Base-by-base conservation (phyloP, 768 basidiomycete genomes). In the Gloeopeniophorella convolvens region DNA sequence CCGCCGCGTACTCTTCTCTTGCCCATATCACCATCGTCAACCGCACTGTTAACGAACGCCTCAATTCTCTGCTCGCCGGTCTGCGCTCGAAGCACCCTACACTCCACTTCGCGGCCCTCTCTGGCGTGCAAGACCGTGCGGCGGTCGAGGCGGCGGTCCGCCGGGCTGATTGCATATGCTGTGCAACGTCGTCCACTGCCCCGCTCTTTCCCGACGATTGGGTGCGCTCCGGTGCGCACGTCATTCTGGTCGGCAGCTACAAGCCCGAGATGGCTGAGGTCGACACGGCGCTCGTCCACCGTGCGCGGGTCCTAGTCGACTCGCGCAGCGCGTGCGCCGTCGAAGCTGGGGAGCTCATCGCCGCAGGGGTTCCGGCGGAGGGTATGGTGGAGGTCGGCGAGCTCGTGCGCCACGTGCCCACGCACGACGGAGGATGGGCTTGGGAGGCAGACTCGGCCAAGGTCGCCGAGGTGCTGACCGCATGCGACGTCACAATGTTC, bases 281-380 rank as follows among this genome's bases (percentile, higher is more conserved):
- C 6, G 81, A 86, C 23, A 63, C 59, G 0, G 68, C 66, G 0
- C 71, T 92, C 12, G 65, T 93, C 10, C 60, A 65, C 23, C 70
- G 86, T 2, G 80, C 83, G 0, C 69, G 68, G 18, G 66, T 92
- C 15, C 68, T 89, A 0, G 89, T 93, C 0, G 91, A 95, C 64
- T 89, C 86, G 0, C 65, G 71, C 37, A 69, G 73, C 2, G 89
- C 85, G 2, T 91, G 88, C 59, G 54, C 70, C n/a, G 62, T 67
- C 0, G 92, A 94, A 63, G 88, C 90, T 0, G 91, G 92, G 0
- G 92, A 95, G 59, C 70, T 94, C 32, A 85, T 91, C 44, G 68
- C 72, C 30, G 77, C 83, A 0, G 62, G 63, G 0, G 40, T 81
- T 8, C 51, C 50, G 0, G 56, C 59, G 0, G 66, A 63, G 2